Percentiles rank a stretch among this genome's conserved stretches.
Conservation (phyloP, 192 early-diverging fungal genomes). For the Irineochytrium annulatum region DNA sequence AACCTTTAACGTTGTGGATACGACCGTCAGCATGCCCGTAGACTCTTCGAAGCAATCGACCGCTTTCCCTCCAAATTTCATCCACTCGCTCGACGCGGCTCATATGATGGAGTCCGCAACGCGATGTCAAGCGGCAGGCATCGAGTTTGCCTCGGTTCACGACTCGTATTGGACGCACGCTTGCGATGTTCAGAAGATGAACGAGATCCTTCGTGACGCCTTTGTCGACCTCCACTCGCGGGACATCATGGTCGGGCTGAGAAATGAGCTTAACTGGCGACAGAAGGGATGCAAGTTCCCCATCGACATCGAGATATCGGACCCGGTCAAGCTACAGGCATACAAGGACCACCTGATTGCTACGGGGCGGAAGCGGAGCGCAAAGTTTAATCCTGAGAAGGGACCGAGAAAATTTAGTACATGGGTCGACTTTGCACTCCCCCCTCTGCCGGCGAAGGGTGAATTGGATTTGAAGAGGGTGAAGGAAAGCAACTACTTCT, state of each 20-base stretch:
- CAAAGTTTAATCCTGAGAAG: neutral
- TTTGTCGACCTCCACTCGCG: slow-evolving; percentile 82
- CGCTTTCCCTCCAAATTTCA: slow-evolving; percentile 98
- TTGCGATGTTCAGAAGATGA: slow-evolving; percentile 82
- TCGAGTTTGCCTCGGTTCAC: slow-evolving; percentile 93
- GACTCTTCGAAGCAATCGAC: slow-evolving; percentile 89
- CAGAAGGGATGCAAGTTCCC: slow-evolving; percentile 71
- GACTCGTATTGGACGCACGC: slow-evolving; percentile 99
- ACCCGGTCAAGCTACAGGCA: slow-evolving; percentile 27
- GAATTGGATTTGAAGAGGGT: slow-evolving; percentile 82
- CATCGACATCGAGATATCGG: slow-evolving; percentile 29
- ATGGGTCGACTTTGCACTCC: slow-evolving; percentile 65
- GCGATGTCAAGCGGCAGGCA: slow-evolving; percentile 67
- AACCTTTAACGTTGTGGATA: slow-evolving; percentile 69
- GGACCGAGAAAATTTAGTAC: slow-evolving; percentile 18
- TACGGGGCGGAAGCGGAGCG: slow-evolving; percentile 14
- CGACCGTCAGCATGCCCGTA: slow-evolving; percentile 67
- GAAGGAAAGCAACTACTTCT: slow-evolving; percentile 82
- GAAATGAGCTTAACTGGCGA: slow-evolving; percentile 76
- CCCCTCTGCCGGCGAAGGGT: slow-evolving; percentile 73
- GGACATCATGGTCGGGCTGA: slow-evolving; percentile 79
- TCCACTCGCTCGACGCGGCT: slow-evolving; percentile 94
- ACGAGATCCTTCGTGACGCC: slow-evolving; percentile 76
- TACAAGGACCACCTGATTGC: slow-evolving; percentile 16
- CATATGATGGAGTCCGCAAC: slow-evolving; percentile 96